Percentiles rank a stretch among this genome's conserved stretches.
Conservation (phyloP, 2,329 filamentous ascomycete species). For the Albifimbria verrucaria region DNA sequence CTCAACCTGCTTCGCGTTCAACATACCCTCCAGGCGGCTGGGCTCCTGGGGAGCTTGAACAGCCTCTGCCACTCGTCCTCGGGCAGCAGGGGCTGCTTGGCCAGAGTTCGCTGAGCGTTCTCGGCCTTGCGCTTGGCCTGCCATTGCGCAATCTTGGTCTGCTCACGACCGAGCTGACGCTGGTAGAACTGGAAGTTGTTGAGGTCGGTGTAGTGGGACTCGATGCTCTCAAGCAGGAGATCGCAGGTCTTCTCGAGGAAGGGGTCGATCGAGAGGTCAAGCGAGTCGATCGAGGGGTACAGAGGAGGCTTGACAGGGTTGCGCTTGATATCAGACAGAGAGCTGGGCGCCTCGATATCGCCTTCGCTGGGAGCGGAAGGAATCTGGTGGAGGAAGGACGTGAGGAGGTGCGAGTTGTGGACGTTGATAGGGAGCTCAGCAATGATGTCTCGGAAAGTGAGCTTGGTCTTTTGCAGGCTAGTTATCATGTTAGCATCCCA, state of each 20-base stretch:
- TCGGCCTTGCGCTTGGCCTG: conserved; percentile 95
- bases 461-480: conserved; percentile 90
- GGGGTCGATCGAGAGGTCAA: conserved; percentile 92
- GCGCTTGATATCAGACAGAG: conserved; percentile 72
- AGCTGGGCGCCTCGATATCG: conserved; percentile 72
- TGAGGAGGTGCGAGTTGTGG: conserved; percentile 97
- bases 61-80: conserved; percentile 98
- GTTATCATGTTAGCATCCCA: conserved; percentile 9
- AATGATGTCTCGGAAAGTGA: conserved; percentile 91
- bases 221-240: conserved; percentile 91
- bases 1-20: conserved; percentile 94
- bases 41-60: conserved; percentile 98
- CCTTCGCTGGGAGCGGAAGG: conserved; percentile 60
- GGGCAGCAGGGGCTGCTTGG: conserved; percentile 84
- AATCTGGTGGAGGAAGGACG: conserved; percentile 90
- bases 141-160: conserved; percentile 95
- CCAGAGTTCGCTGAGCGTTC: conserved; percentile 78
- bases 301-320: conserved; percentile 63
- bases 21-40: conserved; percentile 85
- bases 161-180: conserved; percentile 87
- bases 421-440: conserved; percentile 84
- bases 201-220: conserved; percentile 95
- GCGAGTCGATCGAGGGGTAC: conserved; percentile 82
- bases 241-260: conserved; percentile 99
- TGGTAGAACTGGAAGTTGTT: conserved; percentile 99